Percentiles rank a stretch among this genome's conserved stretches.
These are phyloP conservation scores for Leccinum incarnatum DNA, from an alignment of 768 basidiomycete genomes.

Conservation along the genomic window DNA sequence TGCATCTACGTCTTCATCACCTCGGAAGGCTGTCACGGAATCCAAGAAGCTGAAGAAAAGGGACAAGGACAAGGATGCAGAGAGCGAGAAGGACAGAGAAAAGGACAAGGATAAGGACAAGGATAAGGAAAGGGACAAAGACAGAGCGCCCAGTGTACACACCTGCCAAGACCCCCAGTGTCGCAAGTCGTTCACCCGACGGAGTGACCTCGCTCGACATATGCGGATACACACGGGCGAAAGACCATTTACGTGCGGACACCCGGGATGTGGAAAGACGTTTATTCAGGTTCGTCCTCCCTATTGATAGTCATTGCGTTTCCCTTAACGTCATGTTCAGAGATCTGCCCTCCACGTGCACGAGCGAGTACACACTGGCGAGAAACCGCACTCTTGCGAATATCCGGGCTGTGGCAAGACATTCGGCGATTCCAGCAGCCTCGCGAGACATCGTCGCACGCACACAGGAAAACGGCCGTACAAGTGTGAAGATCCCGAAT, in stretches of 20 bases:
- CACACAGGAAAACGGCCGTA: constrained; percentile 86
- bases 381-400: constrained; percentile 89
- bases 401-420: constrained; percentile 85
- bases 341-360: constrained; percentile 90
- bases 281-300: constrained; percentile 74
- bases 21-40: constrained; percentile 23
- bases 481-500: constrained; percentile 78
- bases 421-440: constrained; percentile 88
- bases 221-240: constrained; percentile 91
- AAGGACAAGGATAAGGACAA: constrained; percentile 11
- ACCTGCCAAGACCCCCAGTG: constrained; percentile 72
- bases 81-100: constrained; percentile 23
- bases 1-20: constrained; percentile 50
- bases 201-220: constrained; percentile 82
- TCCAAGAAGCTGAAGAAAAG: constrained; percentile 28
- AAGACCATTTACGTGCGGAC: constrained; percentile 74
- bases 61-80: constrained; percentile 30
- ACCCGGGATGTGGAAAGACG: constrained; percentile 78
- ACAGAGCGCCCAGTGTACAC: constrained; percentile 49
- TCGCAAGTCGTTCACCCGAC: constrained; percentile 76
- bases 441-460: constrained; percentile 88
- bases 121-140: constrained; percentile 36
- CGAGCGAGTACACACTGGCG: constrained; percentile 85
- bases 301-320: background rate
- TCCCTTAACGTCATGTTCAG: constrained; percentile 38